Conservation (phyloP, 495 filamentous ascomycete genomes). For the Entonaema liquescens region DNA sequence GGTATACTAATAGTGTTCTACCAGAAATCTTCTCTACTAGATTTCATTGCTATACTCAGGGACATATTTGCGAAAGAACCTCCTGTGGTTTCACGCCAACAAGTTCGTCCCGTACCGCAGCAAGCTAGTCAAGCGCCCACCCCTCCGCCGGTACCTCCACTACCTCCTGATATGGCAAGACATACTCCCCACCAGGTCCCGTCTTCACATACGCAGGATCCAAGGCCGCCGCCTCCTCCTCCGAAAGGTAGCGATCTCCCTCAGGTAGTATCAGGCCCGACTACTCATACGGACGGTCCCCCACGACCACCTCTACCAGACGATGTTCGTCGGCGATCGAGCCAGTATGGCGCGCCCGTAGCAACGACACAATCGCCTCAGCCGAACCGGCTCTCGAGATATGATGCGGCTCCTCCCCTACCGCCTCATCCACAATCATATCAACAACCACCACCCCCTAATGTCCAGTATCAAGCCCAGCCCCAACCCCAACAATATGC, state of each 20-base stretch:
- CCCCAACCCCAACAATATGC: conserved; percentile 28
- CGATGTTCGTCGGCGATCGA: conserved; percentile 39
- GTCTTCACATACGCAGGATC: conserved; percentile 24
- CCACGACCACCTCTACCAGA: conserved; percentile 52
- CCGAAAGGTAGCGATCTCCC: conserved; percentile 51
- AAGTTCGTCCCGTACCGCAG: conserved; percentile 53
- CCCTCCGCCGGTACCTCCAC: conserved; percentile 74
- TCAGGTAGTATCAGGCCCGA: conserved; percentile 37
- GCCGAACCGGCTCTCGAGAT: conserved; percentile 49
- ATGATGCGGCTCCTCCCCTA: conserved; percentile 54
- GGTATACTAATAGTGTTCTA: neutral
- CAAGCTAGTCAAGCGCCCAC: conserved; percentile 55
- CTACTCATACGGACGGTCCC: conserved; percentile 36
- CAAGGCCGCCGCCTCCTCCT: conserved; percentile 54
- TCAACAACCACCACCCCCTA: conserved; percentile 40
- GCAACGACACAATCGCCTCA: conserved; percentile 40
- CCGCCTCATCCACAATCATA: conserved; percentile 48
- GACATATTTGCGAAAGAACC: conserved; percentile 95
- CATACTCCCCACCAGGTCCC: conserved; percentile 37
- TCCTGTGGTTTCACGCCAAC: conserved; percentile 80
- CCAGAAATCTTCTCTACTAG: conserved; percentile 81
- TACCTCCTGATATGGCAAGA: conserved; percentile 68
- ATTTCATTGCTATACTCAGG: conserved; percentile 82
- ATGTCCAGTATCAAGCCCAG: conserved; percentile 46
- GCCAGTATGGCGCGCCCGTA: conserved; percentile 39